phyloP scores from a whole-genome alignment of 2,329 filamentous ascomycete species.

The Pestalotiopsis sp. region DNA sequence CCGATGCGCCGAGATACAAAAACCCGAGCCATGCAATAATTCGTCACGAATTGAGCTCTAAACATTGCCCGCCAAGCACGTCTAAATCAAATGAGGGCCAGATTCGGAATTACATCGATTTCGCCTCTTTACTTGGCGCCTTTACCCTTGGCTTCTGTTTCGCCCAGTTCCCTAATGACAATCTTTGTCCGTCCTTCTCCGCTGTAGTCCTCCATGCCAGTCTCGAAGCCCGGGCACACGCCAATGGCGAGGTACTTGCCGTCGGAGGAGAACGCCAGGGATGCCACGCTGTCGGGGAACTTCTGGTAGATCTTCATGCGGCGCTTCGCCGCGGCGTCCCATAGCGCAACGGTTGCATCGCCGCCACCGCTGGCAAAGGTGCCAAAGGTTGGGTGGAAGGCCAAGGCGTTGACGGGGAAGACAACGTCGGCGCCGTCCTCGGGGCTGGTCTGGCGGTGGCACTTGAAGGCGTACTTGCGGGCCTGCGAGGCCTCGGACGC shows the following conservation, averaged over 20 bases:
- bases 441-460: slow-evolving; percentile 76
- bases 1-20: slow-evolving; percentile 14
- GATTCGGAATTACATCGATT: neutral
- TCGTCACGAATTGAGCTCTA: neutral
- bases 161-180: slow-evolving; percentile 80
- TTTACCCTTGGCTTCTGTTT: slow-evolving; percentile 88
- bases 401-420: slow-evolving; percentile 87
- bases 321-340: slow-evolving; percentile 90
- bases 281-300: slow-evolving; percentile 77
- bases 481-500: slow-evolving; percentile 84
- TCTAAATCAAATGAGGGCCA: neutral
- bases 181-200: slow-evolving; percentile 76
- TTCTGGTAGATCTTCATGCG: slow-evolving; percentile 88
- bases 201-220: slow-evolving; percentile 76
- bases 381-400: slow-evolving; percentile 81
- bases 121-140: slow-evolving; percentile 59
- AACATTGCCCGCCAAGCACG: neutral
- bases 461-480: slow-evolving; percentile 98
- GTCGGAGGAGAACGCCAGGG: slow-evolving; percentile 75
- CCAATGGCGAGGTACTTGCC: slow-evolving; percentile 80
- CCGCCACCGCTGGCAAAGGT: slow-evolving; percentile 90
- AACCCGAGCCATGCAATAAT: neutral
- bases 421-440: slow-evolving; percentile 74
- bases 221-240: slow-evolving; percentile 87
- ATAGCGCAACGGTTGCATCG: slow-evolving; percentile 88